A percentile compares a stretch with the other conserved stretches of the same genome.
Evolutionary conservation across 1,284 basidiomycete species (phyloP).

Genomic region (Sanghuangporus sanghuang): DNA sequence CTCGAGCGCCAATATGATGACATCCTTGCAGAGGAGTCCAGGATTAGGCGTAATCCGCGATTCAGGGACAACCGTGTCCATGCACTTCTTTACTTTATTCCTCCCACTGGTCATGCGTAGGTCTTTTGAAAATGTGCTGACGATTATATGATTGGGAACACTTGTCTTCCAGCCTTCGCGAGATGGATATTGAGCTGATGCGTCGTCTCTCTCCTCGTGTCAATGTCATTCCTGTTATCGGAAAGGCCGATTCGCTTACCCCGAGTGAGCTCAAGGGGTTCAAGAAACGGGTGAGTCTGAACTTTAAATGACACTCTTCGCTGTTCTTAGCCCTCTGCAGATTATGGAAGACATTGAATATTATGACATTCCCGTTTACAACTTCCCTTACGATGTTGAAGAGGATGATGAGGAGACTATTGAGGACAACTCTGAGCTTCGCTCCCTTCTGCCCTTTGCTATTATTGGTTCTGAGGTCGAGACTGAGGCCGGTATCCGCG

Average conservation of each 20-base stretch:
- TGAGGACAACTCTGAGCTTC: conserved; percentile 92
- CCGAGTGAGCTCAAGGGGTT: conserved; percentile 88
- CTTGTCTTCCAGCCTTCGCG: conserved; percentile 69
- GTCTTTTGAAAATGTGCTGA: conserved; percentile 22
- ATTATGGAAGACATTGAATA: conserved; percentile 99
- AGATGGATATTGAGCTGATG: conserved; percentile 99
- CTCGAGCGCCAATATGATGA: conserved; percentile 99
- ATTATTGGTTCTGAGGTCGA: conserved; percentile 98
- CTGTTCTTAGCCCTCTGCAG: conserved; percentile 34
- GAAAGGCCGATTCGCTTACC: conserved; percentile 95
- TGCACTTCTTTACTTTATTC: conserved; percentile 97
- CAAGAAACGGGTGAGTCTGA: conserved; percentile 82
- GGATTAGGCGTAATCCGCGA: conserved; percentile 99
- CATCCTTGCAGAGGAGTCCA: conserved; percentile 96
- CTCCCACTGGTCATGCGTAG: conserved; percentile 82
- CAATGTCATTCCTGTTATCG: conserved; percentile 98
- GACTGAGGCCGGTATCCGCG: conserved; percentile 87
- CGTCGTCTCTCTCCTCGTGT: conserved; percentile 92
- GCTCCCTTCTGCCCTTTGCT: conserved; percentile 91
- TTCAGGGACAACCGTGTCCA: conserved; percentile 98
- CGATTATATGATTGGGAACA: conserved; percentile 17
- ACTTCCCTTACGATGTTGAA: conserved; percentile 99
- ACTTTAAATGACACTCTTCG: conserved; percentile 13
- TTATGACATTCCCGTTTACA: conserved; percentile 98
- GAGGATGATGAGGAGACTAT: conserved; percentile 99